phyloP scores from a whole-genome alignment of 768 basidiomycete genomes.

The Lactifluus pinguis region DNA sequence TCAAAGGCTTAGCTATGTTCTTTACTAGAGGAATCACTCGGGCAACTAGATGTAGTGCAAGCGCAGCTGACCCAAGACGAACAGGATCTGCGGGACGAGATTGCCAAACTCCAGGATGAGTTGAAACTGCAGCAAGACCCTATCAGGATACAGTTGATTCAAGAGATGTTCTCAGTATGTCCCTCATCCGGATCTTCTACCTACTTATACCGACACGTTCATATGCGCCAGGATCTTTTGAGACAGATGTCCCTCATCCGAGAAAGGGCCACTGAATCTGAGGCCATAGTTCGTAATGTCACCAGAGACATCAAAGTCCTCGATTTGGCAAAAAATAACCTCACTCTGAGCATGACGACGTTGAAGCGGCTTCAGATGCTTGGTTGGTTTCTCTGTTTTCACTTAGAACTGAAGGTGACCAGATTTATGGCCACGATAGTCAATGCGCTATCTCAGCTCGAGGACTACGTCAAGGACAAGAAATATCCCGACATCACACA shows the following conservation, averaged over 20 bases:
- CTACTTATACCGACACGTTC: not conserved
- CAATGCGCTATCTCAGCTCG: conserved; percentile 73
- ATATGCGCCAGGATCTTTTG: conserved; percentile 62
- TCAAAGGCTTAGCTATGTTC: not conserved
- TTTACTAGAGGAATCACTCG: conserved; percentile 61
- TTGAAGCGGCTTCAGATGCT: conserved; percentile 91
- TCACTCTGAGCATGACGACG: conserved; percentile 82
- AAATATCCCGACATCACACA: conserved; percentile 80
- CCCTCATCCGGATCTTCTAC: not conserved
- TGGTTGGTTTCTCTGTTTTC: conserved; percentile 40
- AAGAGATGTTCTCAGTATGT: conserved; percentile 90
- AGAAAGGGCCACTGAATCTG: conserved; percentile 94
- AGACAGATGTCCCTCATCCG: conserved; percentile 94
- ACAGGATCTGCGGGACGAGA: conserved; percentile 59
- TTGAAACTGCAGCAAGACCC: conserved; percentile 75
- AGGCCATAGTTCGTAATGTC: conserved; percentile 90
- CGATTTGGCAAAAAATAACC: conserved; percentile 89
- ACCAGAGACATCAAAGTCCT: conserved; percentile 95
- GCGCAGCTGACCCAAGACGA: conserved; percentile 61
- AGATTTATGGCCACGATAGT: conserved; percentile 36
- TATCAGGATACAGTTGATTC: conserved; percentile 81
- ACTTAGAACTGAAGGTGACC: not conserved
- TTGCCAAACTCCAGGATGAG: conserved; percentile 56
- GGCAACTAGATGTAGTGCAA: conserved; percentile 63
- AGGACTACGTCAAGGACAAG: conserved; percentile 66